phyloP scores from a whole-genome alignment of 345 rosid genomes.

The Trapa bicornis region DNA sequence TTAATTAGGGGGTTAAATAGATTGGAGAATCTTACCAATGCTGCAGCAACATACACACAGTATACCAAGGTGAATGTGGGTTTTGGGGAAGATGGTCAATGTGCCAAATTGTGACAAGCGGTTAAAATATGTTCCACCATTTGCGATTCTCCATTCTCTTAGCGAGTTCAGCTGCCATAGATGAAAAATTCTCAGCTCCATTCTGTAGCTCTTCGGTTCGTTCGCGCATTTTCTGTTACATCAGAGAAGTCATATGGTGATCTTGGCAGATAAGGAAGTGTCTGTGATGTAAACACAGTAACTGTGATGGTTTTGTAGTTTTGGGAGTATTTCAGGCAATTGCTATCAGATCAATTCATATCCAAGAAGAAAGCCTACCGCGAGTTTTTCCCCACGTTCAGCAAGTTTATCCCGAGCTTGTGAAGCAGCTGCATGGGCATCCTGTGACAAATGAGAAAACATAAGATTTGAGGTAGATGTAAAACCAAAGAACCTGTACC shows the following conservation, averaged over 20 bases:
- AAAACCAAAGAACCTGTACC: neutral
- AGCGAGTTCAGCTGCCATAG: slow-evolving; percentile 64
- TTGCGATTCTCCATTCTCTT: slow-evolving; percentile 77
- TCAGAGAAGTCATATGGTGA: neutral
- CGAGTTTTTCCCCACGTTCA: slow-evolving; percentile 67
- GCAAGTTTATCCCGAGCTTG: slow-evolving; percentile 66
- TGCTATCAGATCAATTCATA: neutral
- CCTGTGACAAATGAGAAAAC: slow-evolving; percentile 26
- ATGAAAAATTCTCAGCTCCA: slow-evolving; percentile 69
- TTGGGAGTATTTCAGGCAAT: neutral
- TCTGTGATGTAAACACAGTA: neutral
- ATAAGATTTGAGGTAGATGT: slow-evolving; percentile 12
- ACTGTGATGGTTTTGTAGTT: neutral
- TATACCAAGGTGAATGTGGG: neutral
- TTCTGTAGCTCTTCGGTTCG: slow-evolving; percentile 68
- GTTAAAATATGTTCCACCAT: slow-evolving; percentile 51
- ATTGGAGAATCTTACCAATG: neutral
- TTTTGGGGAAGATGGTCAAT: neutral
- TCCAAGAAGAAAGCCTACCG: slow-evolving; percentile 27
- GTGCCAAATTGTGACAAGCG: neutral
- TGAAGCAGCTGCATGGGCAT: slow-evolving; percentile 58
- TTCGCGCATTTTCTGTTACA: slow-evolving; percentile 42
- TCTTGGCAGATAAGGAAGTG: too few relatives aligned
- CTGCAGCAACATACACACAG: neutral
- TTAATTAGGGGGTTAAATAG: too few relatives aligned